phyloP scores from a whole-genome alignment of 306 rosid species.

The Prunus dulcis region DNA sequence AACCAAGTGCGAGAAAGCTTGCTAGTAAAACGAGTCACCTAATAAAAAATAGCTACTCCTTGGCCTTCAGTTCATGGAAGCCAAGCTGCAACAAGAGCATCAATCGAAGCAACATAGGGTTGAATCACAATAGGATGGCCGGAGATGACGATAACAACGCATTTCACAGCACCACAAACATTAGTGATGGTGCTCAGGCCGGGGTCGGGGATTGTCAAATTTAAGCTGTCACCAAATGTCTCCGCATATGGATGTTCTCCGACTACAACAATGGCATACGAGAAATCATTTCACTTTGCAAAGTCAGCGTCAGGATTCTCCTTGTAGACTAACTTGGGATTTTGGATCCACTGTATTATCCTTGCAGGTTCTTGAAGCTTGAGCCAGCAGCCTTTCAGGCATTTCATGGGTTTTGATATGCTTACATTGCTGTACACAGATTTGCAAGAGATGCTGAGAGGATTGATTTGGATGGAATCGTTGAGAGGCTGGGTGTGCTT shows the following conservation, averaged over 20 bases:
- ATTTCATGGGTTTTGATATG: slow-evolving; percentile 30
- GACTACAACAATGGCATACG: slow-evolving; percentile 36
- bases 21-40: slow-evolving; percentile 35
- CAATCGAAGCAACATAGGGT: slow-evolving; percentile 16
- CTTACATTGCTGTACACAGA: slow-evolving; percentile 39
- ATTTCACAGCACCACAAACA: slow-evolving; percentile 33
- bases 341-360: slow-evolving; percentile 13
- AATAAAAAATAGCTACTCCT: slow-evolving; percentile 33
- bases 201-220: slow-evolving; percentile 26
- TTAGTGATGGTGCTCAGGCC: slow-evolving; percentile 22
- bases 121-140: slow-evolving; percentile 30
- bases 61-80: slow-evolving; percentile 43
- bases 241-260: slow-evolving; percentile 42
- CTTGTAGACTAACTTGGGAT: slow-evolving; percentile 18
- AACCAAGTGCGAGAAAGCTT: slow-evolving; percentile 40
- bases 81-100: slow-evolving; percentile 47
- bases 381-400: slow-evolving; percentile 29
- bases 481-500: neutral
- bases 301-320: neutral
- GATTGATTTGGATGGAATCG: slow-evolving; percentile 6
- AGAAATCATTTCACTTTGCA: slow-evolving; percentile 12
- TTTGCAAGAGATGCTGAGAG: slow-evolving; percentile 16
- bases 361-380: slow-evolving; percentile 35
- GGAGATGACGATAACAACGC: slow-evolving; percentile 31
- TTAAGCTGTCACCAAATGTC: slow-evolving; percentile 34